Base-by-base conservation (phyloP, 176 grass and related monocot species). In the Juncus effusus region DNA sequence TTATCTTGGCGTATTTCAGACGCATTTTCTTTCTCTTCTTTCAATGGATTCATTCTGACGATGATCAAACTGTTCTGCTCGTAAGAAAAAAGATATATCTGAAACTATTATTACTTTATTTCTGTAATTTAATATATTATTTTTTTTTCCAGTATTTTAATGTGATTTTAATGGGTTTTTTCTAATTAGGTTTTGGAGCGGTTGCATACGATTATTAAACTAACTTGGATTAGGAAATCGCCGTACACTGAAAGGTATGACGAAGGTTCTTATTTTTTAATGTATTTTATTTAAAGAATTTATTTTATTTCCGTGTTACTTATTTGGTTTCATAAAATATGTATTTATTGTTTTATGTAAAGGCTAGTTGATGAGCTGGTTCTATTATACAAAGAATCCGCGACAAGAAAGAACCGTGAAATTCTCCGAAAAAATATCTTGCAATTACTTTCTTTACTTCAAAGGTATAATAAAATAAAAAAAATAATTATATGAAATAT, bases 1-100 rank as follows among this genome's bases (percentile, higher is more conserved):
- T 97, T 55, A 40, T 97, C 57, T 67, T 97, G 51, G 94, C 85
- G 64, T 85, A 97, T 82, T 97, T 97, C 42, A 76, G 82, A 41
- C 88, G 76, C 40, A 78, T 97, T 66, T 92, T 97, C 67, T 76
- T 65, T 67, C 88, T 97, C 55, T 97, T 97, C 74, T 92, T 92
- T 51, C 80, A 84, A 44, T 97, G 88, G 88, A 82, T 97, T 63
- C 94, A 97, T 80, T 68, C 69, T 51, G 88, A 92, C 81, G 94
- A 97, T 78, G 88, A 89, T 75, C 76, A 77, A 67, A 89, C 85
- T 11, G 76, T 89, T 89, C 40, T 76, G 42, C 72, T 89, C 75
- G 94, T 97, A 92, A 73, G 70, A 3, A 65, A 5, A 72, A 53
- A 62, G 3, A 55, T 28, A 71, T 71, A 38, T 71, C 12, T 56